Conservation (phyloP, 345 rosid genomes). For the Bruguiera gymnorhiza region DNA sequence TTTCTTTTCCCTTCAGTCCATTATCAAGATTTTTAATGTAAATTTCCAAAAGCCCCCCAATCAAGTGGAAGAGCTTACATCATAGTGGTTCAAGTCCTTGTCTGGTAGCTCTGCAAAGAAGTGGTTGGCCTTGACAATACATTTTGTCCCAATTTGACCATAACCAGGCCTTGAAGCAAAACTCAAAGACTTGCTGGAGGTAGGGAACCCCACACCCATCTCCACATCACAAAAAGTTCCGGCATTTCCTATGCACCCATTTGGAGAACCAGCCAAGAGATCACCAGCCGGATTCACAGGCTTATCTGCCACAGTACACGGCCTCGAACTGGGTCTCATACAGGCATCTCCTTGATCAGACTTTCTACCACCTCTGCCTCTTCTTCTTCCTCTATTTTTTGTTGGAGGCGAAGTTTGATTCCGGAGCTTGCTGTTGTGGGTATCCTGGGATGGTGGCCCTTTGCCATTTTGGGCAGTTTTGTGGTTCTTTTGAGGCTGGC, state of each 20-base stretch:
- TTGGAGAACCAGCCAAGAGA: slow-evolving; percentile 27
- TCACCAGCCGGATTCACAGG: slow-evolving; percentile 40
- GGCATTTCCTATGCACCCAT: slow-evolving; percentile 31
- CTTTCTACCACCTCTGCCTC: slow-evolving; percentile 92
- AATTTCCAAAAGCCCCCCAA: slow-evolving; percentile 8
- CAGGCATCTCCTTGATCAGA: slow-evolving; percentile 85
- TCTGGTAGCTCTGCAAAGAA: slow-evolving; percentile 86
- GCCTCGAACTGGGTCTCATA: slow-evolving; percentile 93
- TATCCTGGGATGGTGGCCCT: slow-evolving; percentile 46
- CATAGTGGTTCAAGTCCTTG: slow-evolving; percentile 93
- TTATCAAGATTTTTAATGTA: slow-evolving; percentile 7
- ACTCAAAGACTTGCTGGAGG: slow-evolving; percentile 67
- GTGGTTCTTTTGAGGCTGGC: slow-evolving; percentile 48
- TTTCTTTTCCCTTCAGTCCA: slow-evolving; percentile 13
- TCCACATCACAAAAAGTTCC: slow-evolving; percentile 33
- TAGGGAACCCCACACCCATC: slow-evolving; percentile 47
- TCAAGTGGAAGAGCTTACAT: slow-evolving; percentile 51
- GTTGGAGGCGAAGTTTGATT: slow-evolving; percentile 65
- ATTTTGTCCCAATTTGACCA: slow-evolving; percentile 84
- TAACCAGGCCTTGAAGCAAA: slow-evolving; percentile 85
- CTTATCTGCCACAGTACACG: slow-evolving; percentile 64
- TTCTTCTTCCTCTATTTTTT: slow-evolving; percentile 67
- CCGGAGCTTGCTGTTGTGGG: slow-evolving; percentile 37
- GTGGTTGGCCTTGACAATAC: slow-evolving; percentile 98
- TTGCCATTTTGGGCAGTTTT: slow-evolving; percentile 73